Evolutionary conservation across 2,329 filamentous ascomycete genomes (phyloP).

Genomic region (Colletotrichum sojae): DNA sequence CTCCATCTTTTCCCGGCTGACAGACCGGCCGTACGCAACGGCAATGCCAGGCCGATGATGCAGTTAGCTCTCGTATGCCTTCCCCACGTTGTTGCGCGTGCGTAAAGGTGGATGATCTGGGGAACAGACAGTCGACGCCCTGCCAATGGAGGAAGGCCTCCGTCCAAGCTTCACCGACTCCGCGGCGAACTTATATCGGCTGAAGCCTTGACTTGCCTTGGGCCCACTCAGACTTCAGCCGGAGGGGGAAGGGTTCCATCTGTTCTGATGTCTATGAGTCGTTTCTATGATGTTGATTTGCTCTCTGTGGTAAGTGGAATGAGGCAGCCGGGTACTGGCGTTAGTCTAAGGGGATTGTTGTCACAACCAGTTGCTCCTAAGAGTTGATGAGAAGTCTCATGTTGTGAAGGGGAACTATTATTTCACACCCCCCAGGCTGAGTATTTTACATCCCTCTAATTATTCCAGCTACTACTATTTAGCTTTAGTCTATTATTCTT

Average conservation of each 20-base stretch:
- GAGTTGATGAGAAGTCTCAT: no score
- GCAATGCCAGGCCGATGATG: background rate
- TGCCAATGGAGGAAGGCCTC: constrained; percentile 7
- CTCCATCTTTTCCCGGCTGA: constrained; percentile 22
- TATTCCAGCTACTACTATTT: no score
- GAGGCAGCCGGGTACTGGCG: no score
- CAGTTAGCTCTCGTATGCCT: background rate
- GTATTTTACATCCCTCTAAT: no score
- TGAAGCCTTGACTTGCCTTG: constrained; percentile 19
- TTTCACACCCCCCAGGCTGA: no score
- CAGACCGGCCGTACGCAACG: background rate
- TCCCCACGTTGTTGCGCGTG: constrained; percentile 13
- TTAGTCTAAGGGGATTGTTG: no score
- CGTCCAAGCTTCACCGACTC: constrained; percentile 19
- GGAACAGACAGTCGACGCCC: constrained; percentile 1
- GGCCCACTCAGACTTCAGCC: constrained; percentile 13
- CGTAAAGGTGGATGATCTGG: background rate
- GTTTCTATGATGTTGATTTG: constrained; percentile 3
- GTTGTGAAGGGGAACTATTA: no score
- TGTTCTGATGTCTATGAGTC: constrained; percentile 17
- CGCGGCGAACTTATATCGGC: constrained; percentile 17
- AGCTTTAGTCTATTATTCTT: no score
- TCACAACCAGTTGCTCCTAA: no score
- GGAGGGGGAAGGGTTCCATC: background rate
- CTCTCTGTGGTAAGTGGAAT: background rate